Conservation (phyloP, 805 yeast genomes). For the Saccharomycopsis synnaedendra region DNA sequence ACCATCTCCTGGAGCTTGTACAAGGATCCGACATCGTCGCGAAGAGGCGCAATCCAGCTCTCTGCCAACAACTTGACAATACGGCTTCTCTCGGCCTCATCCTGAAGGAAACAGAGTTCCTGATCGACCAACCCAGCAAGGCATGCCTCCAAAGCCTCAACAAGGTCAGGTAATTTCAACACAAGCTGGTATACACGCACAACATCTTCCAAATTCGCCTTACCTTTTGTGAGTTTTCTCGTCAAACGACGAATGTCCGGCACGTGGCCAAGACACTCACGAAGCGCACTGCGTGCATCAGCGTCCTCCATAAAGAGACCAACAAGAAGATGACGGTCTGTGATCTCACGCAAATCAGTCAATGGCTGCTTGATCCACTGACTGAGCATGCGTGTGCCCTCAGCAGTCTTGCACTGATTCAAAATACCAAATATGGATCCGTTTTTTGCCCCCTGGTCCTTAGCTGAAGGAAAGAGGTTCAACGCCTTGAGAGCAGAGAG, state of each 20-base stretch:
- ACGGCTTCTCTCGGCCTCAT: constrained; percentile 18
- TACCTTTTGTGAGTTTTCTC: constrained; percentile 46
- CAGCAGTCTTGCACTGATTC: constrained; percentile 78
- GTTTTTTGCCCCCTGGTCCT: constrained; percentile 32
- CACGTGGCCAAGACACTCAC: constrained; percentile 53
- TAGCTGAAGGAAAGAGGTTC: constrained; percentile 62
- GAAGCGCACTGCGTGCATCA: constrained; percentile 49
- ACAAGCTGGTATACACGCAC: constrained; percentile 79
- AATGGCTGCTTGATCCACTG: constrained; percentile 97
- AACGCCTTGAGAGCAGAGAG: constrained; percentile 82
- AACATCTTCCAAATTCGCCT: constrained; percentile 75
- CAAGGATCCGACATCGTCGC: constrained; percentile 38
- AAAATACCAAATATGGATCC: constrained; percentile 70
- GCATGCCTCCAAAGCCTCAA: constrained; percentile 37
- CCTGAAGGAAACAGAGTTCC: constrained; percentile 11
- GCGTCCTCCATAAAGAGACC: constrained; percentile 61
- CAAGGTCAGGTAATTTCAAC: constrained; percentile 55
- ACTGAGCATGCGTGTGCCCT: constrained; percentile 80
- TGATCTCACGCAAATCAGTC: constrained; percentile 48
- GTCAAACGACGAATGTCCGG: constrained; percentile 77
- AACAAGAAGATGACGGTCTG: constrained; percentile 65
- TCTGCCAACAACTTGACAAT: constrained; percentile 29
- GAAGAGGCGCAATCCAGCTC: constrained; percentile 51
- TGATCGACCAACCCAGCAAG: constrained; percentile 25
- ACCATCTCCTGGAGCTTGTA: constrained; percentile 71